Evolutionary conservation across 805 yeast genomes (phyloP), one percentile per base, ranked within the genome.

Genomic region (Wickerhamomyces alni): DNA sequence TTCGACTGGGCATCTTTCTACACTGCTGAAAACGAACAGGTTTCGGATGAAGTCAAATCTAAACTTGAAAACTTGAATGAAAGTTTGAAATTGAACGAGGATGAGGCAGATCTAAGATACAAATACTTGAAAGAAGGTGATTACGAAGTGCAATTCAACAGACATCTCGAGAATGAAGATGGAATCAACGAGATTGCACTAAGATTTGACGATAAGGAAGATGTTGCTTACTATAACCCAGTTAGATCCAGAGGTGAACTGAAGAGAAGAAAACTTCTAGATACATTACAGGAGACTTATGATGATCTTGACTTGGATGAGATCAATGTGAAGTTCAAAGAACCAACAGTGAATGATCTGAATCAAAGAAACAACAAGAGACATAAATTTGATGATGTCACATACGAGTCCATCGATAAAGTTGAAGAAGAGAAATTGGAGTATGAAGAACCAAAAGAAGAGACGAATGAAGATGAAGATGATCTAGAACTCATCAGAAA

Each of bases 1-100:
- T 82, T 81, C 43, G 86, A 86, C 33, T 83, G 95, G 86, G 79
- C 87, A 54, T 76, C 95, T 2, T 62, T 79, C 46, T 83, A 76
- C 53, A 67, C 76, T 1, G 69, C 82, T 1, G 67, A 68, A 18
- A 62, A 61, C 17, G 65, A 63, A 17, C 70, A 72, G 13, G 66
- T 32, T 8, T 28, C 71, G 11, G 51, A 57, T 31, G 45, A 51
- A 17, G 56, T 78, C 24, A 63, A 67, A 45, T 47, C 61, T 22
- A 65, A 64, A 39, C 52, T 77, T 29, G 74, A 69, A 35, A 74
- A 77, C 52, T 66, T 73, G 48, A 60, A 67, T 35, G 80, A 74
- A 42, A 77, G 75, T 35, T 59, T 59, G 9, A 62, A 63, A 6
- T 55, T 55, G 12, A 58, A 58, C 19, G 63, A 59, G n/a, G 61